These are phyloP conservation scores for Serendipita sp. DNA, from an alignment of 768 basidiomycete species.

Conservation along the genomic window DNA sequence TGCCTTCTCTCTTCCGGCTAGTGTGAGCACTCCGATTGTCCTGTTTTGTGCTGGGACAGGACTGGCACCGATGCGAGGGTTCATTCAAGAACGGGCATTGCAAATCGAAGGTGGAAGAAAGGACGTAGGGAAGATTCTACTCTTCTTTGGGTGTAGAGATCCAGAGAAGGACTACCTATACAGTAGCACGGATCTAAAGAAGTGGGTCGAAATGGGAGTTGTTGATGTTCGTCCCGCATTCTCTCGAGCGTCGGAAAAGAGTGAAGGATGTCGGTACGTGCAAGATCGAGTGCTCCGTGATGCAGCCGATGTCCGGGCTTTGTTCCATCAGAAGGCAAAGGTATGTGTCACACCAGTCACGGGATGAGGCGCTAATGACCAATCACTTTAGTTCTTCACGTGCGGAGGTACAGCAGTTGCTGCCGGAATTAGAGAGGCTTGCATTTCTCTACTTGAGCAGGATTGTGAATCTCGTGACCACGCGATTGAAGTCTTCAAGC, in stretches of 20 bases:
- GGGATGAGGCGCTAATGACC: neutral
- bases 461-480: slow-evolving; percentile 8
- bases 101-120: slow-evolving; percentile 27
- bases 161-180: slow-evolving; percentile 31
- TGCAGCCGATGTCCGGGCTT: neutral
- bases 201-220: slow-evolving; percentile 27
- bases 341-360: neutral
- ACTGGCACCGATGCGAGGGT: slow-evolving; percentile 33
- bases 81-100: slow-evolving; percentile 33
- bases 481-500: slow-evolving; percentile 18
- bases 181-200: slow-evolving; percentile 24
- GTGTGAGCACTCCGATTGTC: slow-evolving; percentile 24
- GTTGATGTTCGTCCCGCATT: slow-evolving; percentile 31
- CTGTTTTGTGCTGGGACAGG: slow-evolving; percentile 34
- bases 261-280: slow-evolving; percentile 23
- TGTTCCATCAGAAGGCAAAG: neutral
- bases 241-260: slow-evolving; percentile 17
- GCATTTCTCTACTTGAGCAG: slow-evolving; percentile 23
- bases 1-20: slow-evolving; percentile 29
- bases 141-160: slow-evolving; percentile 33
- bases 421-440: slow-evolving; percentile 23
- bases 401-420: slow-evolving; percentile 28
- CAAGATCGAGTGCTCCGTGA: slow-evolving; percentile 16
- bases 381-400: slow-evolving; percentile 23
- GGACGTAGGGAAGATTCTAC: slow-evolving; percentile 24